These are phyloP conservation scores for Isoetes engelmannii DNA, from an alignment of 83 land plant species.

Conservation along the genomic window DNA sequence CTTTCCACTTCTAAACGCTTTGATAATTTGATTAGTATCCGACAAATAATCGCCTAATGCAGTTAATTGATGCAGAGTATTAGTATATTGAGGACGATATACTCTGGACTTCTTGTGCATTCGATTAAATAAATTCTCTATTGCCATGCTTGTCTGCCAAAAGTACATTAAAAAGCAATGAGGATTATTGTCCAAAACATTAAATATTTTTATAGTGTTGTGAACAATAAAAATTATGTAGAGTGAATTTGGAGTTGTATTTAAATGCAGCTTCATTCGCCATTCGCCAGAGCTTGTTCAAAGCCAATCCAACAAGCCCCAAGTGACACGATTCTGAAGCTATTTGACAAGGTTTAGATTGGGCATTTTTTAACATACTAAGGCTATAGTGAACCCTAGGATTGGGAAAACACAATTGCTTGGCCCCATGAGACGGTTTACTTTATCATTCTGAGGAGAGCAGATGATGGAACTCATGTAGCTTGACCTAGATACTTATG, in stretches of 20 bases:
- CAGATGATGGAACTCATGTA: background rate
- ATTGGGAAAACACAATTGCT: too few species aligned
- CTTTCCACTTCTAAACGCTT: conserved; percentile 16
- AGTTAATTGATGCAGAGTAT: conserved; percentile 27
- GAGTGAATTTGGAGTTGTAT: too few species aligned
- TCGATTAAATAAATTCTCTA: conserved; percentile 28
- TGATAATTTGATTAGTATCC: conserved; percentile 24
- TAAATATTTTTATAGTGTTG: too few species aligned
- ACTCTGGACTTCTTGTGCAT: conserved; percentile 21
- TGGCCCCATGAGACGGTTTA: too few species aligned
- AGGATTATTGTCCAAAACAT: background rate
- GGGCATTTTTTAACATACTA: too few species aligned
- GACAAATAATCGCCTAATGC: conserved; percentile 28
- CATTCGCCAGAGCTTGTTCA: too few species aligned
- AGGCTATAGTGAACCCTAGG: too few species aligned
- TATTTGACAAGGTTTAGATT: too few species aligned
- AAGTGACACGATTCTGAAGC: too few species aligned
- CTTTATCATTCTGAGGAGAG: background rate
- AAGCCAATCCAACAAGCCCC: too few species aligned
- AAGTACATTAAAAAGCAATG: background rate
- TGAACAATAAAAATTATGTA: too few species aligned
- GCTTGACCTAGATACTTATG: background rate
- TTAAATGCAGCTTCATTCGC: too few species aligned
- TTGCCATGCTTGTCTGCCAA: conserved; percentile 29
- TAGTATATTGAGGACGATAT: conserved; percentile 18